A percentile compares a stretch with the other conserved stretches of the same genome.
Evolutionary conservation across 345 rosid genomes (phyloP).

Genomic region (Gossypium rotundifolium): DNA sequence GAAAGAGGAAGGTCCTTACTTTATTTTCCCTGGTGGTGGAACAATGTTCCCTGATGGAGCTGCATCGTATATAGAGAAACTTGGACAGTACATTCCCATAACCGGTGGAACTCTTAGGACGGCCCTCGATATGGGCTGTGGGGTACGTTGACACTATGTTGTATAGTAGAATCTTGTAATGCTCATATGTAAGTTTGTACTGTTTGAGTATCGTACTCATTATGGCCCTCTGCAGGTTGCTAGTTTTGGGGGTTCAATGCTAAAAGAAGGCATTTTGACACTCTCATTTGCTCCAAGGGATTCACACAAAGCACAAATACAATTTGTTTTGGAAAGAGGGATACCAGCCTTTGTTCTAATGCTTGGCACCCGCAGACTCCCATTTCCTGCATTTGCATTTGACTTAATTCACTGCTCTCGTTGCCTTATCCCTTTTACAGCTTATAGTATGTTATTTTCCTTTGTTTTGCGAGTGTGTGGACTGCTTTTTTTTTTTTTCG

Average conservation of each 20-base stretch:
- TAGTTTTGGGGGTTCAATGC: constrained; percentile 81
- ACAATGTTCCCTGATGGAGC: constrained; percentile 99
- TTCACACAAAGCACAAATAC: constrained; percentile 96
- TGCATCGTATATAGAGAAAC: constrained; percentile 74
- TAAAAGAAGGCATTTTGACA: constrained; percentile 61
- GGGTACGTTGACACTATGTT: constrained; percentile 42
- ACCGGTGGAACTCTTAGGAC: constrained; percentile 68
- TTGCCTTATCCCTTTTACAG: constrained; percentile 91
- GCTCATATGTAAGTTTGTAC: neutral
- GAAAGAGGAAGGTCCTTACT: constrained; percentile 78
- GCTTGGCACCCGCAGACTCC: constrained; percentile 98
- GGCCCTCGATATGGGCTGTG: constrained; percentile 99
- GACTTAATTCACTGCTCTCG: constrained; percentile 90
- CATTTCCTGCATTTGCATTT: constrained; percentile 87
- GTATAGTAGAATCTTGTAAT: neutral
- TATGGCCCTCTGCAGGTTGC: constrained; percentile 57
- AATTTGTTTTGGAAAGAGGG: constrained; percentile 95
- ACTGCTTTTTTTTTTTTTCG: neutral
- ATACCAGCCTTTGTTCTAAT: constrained; percentile 95
- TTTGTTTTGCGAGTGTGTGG: neutral
- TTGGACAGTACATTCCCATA: constrained; percentile 73
- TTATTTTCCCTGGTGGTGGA: constrained; percentile 96
- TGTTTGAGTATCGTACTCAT: neutral
- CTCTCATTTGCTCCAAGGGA: constrained; percentile 95
- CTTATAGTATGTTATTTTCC: constrained; percentile 66